Evolutionary conservation across 768 basidiomycete genomes (phyloP), one percentile per base, ranked within the genome.

Genomic region (Collybia sordida): DNA sequence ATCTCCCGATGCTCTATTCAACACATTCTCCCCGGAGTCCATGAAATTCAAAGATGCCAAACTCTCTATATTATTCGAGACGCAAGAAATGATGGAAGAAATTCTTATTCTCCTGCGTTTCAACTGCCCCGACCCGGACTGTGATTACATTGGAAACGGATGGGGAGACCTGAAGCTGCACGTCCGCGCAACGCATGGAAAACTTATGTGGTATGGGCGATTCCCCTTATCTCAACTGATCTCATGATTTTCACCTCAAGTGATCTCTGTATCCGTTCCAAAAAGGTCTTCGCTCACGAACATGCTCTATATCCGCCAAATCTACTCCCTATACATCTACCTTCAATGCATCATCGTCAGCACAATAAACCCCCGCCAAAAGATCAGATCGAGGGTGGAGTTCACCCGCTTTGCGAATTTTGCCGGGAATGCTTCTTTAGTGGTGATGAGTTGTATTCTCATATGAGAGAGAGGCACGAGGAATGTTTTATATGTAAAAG

Each of bases 201-300:
- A 84, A 45, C 66, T 89, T 15, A 79, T 98, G 69, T 99, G 96
- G 91, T 93, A 36, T 39, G 84, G 71, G 17, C 1, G 37, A 11
- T 11, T 42, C 43, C 15, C 14, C 35, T 14, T 18, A 46, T 42
- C 39, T 46, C 27, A 11, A 18, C 15, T 35, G 23, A 41, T 24
- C 36, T 35, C 1, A 23, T 24, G 21, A 24, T 44, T 25, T 9
- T 38, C 31, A 31, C 40, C 17, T 34, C 25, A 50, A 94, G 92
- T 59, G 91, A 93, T 57, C 64, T 99, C 1, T 99, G 97, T 64
- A 84, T 93, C 49, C 78, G 85, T 44, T 79, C 78, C 65, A 95
- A 98, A 72, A 97, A 97, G 59, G 88, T 98, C 34, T 99, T 99
- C 65, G 77, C 91, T 1, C 95, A 99, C 67, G 96, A 99, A 66